These are phyloP conservation scores for Ophiostoma pallidulum DNA, from an alignment of 2,329 filamentous ascomycete species.

Conservation along the genomic window DNA sequence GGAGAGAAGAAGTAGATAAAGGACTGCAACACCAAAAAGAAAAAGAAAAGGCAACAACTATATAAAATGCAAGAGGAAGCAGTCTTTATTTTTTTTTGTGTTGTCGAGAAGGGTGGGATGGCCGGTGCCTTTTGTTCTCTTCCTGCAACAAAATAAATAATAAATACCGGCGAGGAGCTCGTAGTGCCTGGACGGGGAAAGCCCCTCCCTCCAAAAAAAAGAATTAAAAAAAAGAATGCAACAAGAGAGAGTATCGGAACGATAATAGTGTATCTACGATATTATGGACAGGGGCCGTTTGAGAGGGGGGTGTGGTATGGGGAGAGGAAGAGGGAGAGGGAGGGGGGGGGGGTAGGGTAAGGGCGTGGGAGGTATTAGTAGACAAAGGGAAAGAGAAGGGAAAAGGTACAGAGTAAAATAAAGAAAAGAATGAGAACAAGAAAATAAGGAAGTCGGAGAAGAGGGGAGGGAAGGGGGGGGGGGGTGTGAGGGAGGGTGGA, in stretches of 20 bases:
- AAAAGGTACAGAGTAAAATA: neutral
- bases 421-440: neutral
- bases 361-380: no score
- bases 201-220: constrained; percentile 1
- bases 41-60: no score
- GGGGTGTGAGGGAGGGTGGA: constrained; percentile 2
- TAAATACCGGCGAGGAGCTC: neutral
- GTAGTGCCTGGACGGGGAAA: no score
- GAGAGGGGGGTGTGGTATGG: neutral
- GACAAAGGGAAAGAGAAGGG: no score
- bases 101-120: constrained; percentile 2
- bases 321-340: neutral
- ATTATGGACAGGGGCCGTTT: constrained; percentile 9
- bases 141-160: no score
- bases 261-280: constrained; percentile 5
- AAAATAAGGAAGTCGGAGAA: neutral
- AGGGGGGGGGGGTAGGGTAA: neutral
- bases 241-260: neutral
- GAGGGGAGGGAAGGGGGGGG: neutral
- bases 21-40: neutral
- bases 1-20: no score
- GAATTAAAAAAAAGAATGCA: neutral
- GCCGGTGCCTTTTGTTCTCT: constrained; percentile 9
- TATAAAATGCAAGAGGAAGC: no score
- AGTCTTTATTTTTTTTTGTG: no score